Evolutionary conservation across 306 rosid genomes (phyloP).

Genomic region (Glycine latifolia): DNA sequence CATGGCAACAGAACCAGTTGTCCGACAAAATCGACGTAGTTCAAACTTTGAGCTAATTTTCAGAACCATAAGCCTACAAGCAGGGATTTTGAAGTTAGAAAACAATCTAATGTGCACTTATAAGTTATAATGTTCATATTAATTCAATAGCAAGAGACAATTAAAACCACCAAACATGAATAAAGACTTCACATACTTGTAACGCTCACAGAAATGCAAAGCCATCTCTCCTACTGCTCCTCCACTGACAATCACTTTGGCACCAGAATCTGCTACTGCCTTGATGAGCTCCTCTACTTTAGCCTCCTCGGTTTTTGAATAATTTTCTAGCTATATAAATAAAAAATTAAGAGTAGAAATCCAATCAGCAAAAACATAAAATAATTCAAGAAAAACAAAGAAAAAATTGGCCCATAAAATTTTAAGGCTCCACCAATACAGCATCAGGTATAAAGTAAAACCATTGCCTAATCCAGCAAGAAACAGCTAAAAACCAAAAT

Average conservation of each 20-base stretch:
- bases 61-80: conserved; percentile 88
- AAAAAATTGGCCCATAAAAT: too few relatives aligned
- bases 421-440: too few relatives aligned
- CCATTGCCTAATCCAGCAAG: not conserved
- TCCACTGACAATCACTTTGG: conserved; percentile 89
- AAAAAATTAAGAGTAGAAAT: conserved; percentile 24
- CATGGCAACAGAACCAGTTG: conserved; percentile 84
- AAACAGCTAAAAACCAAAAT: not conserved
- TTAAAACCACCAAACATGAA: conserved; percentile 1
- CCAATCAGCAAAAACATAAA: conserved; percentile 35
- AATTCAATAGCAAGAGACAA: conserved; percentile 8
- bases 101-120: not conserved
- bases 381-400: not conserved
- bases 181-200: conserved; percentile 62
- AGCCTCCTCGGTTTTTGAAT: conserved; percentile 91
- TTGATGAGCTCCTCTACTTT: conserved; percentile 95
- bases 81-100: conserved; percentile 36
- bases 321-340: conserved; percentile 75
- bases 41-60: conserved; percentile 95
- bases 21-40: conserved; percentile 92
- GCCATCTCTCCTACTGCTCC: conserved; percentile 99
- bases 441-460: not conserved
- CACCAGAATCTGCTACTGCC: conserved; percentile 96
- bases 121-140: conserved; percentile 6
- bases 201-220: conserved; percentile 94